Evolutionary conservation across 495 filamentous ascomycete species (phyloP).

Genomic region (Hypoxylon subgilvum): DNA sequence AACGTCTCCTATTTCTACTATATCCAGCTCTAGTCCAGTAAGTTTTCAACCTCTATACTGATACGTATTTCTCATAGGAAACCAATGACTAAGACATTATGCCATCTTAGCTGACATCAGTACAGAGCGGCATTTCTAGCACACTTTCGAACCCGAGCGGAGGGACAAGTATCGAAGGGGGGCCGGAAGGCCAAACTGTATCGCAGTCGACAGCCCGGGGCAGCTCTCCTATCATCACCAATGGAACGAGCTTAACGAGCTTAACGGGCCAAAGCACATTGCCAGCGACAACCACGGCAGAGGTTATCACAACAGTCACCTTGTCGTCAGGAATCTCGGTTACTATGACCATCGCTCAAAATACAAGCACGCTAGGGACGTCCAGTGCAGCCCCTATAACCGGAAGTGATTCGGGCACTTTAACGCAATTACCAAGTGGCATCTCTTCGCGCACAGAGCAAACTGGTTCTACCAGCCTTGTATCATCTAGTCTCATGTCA

Average conservation of each 20-base stretch:
- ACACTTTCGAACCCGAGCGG: background rate
- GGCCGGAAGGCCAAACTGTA: slow-evolving; percentile 1
- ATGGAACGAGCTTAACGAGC: slow-evolving; percentile 2
- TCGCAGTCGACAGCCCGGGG: background rate
- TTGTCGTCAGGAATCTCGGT: slow-evolving; percentile 12
- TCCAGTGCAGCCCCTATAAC: slow-evolving; percentile 26
- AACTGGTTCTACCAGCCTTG: background rate
- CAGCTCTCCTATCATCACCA: slow-evolving; percentile 1
- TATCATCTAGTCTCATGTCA: background rate
- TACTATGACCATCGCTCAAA: slow-evolving; percentile 21
- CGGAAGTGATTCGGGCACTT: background rate
- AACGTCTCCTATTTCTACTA: background rate
- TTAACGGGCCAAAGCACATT: background rate
- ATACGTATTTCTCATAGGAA: too few species aligned
- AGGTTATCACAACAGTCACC: slow-evolving; percentile 9
- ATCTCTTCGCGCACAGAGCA: background rate
- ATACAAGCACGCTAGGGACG: slow-evolving; percentile 12
- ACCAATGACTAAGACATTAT: background rate
- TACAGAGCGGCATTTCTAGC: slow-evolving; percentile 11
- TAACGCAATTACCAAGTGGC: slow-evolving; percentile 4
- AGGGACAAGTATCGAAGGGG: background rate
- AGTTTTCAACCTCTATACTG: background rate
- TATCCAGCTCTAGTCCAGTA: slow-evolving; percentile 14
- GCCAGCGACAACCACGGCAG: slow-evolving; percentile 15
- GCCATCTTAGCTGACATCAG: background rate